These are phyloP conservation scores for Colletotrichum falcatum DNA, from an alignment of 2,329 filamentous ascomycete genomes.

Conservation along the genomic window DNA sequence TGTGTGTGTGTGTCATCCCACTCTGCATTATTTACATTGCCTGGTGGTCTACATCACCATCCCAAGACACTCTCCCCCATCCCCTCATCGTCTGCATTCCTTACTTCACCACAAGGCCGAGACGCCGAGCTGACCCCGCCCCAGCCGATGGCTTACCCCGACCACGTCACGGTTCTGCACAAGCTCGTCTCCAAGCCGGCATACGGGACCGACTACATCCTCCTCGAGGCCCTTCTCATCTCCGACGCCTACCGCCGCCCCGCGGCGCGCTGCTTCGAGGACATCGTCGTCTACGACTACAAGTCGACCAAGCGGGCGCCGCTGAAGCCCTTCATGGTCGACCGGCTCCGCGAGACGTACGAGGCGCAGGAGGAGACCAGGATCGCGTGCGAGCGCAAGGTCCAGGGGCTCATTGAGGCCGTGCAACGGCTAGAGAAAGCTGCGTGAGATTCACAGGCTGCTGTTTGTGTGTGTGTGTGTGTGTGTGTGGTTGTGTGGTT, in stretches of 20 bases:
- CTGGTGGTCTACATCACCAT: too few species aligned
- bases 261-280: slow-evolving; percentile 81
- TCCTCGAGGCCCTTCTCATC: slow-evolving; percentile 73
- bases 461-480: background rate
- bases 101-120: background rate
- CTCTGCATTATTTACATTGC: background rate
- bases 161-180: slow-evolving; percentile 86
- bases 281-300: slow-evolving; percentile 81
- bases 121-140: slow-evolving; percentile 17
- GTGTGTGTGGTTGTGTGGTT: background rate
- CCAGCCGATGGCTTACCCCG: slow-evolving; percentile 85
- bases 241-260: slow-evolving; percentile 80
- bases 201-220: slow-evolving; percentile 60
- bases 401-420: slow-evolving; percentile 35
- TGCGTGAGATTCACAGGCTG: background rate
- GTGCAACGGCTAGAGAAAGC: slow-evolving; percentile 35
- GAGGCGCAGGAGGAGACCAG: slow-evolving; percentile 48
- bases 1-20: too few species aligned
- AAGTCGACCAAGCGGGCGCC: slow-evolving; percentile 50
- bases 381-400: slow-evolving; percentile 39
- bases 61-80: too few species aligned
- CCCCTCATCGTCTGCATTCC: background rate
- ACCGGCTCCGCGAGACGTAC: slow-evolving; percentile 52
- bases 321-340: slow-evolving; percentile 56
- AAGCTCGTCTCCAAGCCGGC: slow-evolving; percentile 71